These are phyloP conservation scores for Boletus albobrunnescens DNA, from an alignment of 1,284 basidiomycete species.

Conservation along the genomic window DNA sequence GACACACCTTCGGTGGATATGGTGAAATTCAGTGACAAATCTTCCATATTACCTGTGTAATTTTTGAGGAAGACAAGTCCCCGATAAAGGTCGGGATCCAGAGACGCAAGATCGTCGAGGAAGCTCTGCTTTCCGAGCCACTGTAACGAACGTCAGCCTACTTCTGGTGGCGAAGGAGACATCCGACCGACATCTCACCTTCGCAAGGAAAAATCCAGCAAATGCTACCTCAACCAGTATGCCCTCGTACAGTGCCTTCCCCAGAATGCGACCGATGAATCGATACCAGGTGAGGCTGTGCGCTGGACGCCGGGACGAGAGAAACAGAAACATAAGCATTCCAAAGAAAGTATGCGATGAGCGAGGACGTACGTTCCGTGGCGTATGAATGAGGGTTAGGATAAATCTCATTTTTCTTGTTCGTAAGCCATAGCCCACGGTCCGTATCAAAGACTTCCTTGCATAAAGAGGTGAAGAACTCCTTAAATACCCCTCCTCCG, in stretches of 20 bases:
- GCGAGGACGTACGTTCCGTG: constrained; percentile 61
- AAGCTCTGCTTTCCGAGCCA: constrained; percentile 88
- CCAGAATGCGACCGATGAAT: constrained; percentile 90
- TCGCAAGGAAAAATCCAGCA: constrained; percentile 91
- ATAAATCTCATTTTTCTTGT: constrained; percentile 88
- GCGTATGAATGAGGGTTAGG: constrained; percentile 91
- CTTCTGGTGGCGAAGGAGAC: background rate
- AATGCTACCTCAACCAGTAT: constrained; percentile 96
- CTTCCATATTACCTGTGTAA: constrained; percentile 84
- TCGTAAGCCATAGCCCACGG: constrained; percentile 90
- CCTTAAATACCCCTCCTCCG: constrained; percentile 97
- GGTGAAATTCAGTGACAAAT: constrained; percentile 91
- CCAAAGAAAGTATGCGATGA: background rate
- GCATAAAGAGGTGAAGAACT: constrained; percentile 88
- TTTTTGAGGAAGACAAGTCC: constrained; percentile 93
- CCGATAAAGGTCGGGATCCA: constrained; percentile 92
- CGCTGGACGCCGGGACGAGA: constrained; percentile 38
- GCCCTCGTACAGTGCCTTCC: constrained; percentile 95
- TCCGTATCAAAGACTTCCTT: constrained; percentile 95
- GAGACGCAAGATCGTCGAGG: constrained; percentile 84
- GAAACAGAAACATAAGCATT: constrained; percentile 1
- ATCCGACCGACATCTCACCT: constrained; percentile 44
- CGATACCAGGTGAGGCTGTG: constrained; percentile 90
- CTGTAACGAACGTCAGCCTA: constrained; percentile 36
- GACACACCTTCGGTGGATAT: constrained; percentile 75